phyloP scores from a whole-genome alignment of 2,329 filamentous ascomycete genomes.

The Aspergillus calidoustus region DNA sequence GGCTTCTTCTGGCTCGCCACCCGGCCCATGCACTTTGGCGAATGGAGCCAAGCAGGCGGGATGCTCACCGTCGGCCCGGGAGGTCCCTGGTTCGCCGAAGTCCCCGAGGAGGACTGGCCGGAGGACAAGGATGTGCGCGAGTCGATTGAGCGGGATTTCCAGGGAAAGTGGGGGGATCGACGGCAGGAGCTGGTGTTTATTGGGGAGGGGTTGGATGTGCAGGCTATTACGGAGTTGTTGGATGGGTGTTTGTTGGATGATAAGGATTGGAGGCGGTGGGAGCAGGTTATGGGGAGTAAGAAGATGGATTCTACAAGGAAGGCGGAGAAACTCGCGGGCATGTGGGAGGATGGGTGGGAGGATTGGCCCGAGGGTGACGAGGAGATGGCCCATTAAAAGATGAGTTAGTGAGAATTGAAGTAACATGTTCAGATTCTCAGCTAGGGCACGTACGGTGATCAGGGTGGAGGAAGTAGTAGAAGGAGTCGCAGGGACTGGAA shows the following conservation, averaged over 20 bases:
- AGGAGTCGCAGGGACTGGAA: too few species aligned
- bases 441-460: too few species aligned
- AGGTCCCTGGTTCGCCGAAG: constrained; percentile 62
- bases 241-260: constrained; percentile 68
- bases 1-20: constrained; percentile 53
- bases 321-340: constrained; percentile 51
- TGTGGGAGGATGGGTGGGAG: constrained; percentile 65
- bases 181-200: constrained; percentile 76
- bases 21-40: constrained; percentile 47
- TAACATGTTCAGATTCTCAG: too few species aligned
- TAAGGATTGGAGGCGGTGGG: constrained; percentile 61
- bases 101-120: constrained; percentile 58
- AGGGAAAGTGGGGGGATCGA: constrained; percentile 66
- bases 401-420: too few species aligned
- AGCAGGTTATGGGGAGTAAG: constrained; percentile 55
- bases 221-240: constrained; percentile 57
- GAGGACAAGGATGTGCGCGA: constrained; percentile 53
- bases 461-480: too few species aligned
- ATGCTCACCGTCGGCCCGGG: constrained; percentile 50
- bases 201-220: constrained; percentile 64
- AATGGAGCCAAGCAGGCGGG: constrained; percentile 52
- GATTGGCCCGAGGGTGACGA: constrained; percentile 54
- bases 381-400: neutral
- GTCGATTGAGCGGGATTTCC: constrained; percentile 57
- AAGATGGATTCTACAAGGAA: constrained; percentile 45